Percentiles rank a stretch among this genome's conserved stretches.
Conservation (phyloP, 352 stramenopile genomes). For the Paralagenidium karlingii region DNA sequence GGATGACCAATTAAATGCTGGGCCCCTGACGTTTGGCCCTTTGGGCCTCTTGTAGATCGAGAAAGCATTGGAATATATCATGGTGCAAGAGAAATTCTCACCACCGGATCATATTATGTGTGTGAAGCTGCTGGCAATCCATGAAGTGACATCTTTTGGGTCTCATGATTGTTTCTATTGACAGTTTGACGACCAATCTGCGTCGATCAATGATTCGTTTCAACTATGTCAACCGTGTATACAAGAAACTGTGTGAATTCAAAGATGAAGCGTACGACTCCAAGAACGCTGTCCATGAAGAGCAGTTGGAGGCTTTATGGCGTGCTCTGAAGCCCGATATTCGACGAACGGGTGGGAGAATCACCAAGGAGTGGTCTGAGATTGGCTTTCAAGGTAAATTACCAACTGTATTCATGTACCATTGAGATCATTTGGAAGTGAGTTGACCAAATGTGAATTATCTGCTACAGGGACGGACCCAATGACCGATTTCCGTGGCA, state of each 20-base stretch:
- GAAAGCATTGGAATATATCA: conserved; percentile 3
- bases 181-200: conserved; percentile 52
- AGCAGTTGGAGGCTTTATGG: conserved; percentile 68
- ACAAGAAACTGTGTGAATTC: conserved; percentile 22
- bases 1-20: no score
- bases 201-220: conserved; percentile 48
- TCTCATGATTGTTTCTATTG: background rate
- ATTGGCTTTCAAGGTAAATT: conserved; percentile 73
- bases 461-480: conserved; percentile 42
- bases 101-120: conserved; percentile 4
- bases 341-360: conserved; percentile 52
- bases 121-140: background rate
- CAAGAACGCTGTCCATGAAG: conserved; percentile 47
- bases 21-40: no score
- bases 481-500: conserved; percentile 75
- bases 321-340: conserved; percentile 63
- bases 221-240: conserved; percentile 72
- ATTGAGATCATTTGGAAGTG: background rate
- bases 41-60: no score
- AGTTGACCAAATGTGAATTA: background rate
- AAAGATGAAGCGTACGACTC: conserved; percentile 65
- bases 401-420: background rate
- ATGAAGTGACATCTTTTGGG: background rate
- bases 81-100: conserved; percentile 1
- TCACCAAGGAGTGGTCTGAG: conserved; percentile 81